Evolutionary conservation across 2,329 filamentous ascomycete species (phyloP).

Genomic region (Botrytis fragariae): DNA sequence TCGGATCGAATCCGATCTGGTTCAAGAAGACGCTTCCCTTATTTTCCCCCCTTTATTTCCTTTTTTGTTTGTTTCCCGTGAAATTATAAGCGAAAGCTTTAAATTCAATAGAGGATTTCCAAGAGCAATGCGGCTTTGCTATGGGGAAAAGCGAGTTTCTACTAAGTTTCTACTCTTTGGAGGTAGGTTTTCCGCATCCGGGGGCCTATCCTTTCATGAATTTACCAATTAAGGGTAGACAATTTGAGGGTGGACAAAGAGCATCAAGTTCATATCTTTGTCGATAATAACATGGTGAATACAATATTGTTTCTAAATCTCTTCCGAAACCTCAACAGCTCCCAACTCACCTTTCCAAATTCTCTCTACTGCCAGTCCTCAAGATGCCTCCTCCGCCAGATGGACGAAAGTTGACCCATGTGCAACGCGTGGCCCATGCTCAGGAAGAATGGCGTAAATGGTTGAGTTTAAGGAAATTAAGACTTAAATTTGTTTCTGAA

Average conservation of each 20-base stretch:
- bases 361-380: not conserved
- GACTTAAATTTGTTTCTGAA: not conserved
- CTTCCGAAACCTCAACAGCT: not conserved
- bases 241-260: conserved; percentile 3
- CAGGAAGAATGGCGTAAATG: not conserved
- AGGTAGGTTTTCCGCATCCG: conserved; percentile 3
- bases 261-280: not conserved
- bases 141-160: not conserved
- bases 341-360: not conserved
- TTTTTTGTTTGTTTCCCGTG: not conserved
- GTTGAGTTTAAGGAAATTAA: not conserved
- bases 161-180: not conserved
- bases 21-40: not conserved
- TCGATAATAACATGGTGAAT: not conserved
- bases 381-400: conserved; percentile 9
- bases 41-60: not conserved
- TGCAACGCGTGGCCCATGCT: not conserved
- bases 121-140: not conserved
- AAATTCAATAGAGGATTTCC: not conserved
- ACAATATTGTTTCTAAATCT: not conserved
- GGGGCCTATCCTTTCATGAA: not conserved
- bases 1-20: not conserved
- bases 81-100: not conserved
- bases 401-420: not conserved
- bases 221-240: not conserved